A percentile compares a stretch with the other conserved stretches of the same genome.
These are phyloP conservation scores for Exserohilum rostratum DNA, from an alignment of 2,329 filamentous ascomycete genomes.

Conservation along the genomic window DNA sequence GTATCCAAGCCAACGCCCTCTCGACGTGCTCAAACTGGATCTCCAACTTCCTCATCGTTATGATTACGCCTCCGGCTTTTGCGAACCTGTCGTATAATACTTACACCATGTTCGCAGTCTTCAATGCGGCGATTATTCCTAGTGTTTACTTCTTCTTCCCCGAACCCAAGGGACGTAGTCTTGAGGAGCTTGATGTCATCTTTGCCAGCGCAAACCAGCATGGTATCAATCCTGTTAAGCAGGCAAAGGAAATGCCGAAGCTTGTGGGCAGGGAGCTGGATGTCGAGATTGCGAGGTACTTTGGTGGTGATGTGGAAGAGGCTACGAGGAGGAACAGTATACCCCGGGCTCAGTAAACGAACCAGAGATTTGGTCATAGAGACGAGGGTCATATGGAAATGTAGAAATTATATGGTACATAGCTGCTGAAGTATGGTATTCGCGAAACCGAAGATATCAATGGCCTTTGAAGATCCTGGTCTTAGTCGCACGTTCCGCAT, in stretches of 20 bases:
- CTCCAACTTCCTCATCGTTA: conserved; percentile 65
- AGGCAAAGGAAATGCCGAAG: conserved; percentile 13
- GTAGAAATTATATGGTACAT: too few species aligned
- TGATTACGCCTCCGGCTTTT: conserved; percentile 67
- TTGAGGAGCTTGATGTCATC: conserved; percentile 57
- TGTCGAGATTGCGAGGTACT: conserved; percentile 13
- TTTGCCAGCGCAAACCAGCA: conserved; percentile 39
- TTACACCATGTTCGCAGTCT: conserved; percentile 60
- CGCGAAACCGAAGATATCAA: too few species aligned
- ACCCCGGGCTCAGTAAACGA: not conserved
- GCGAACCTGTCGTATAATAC: conserved; percentile 57
- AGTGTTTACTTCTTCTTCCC: conserved; percentile 63
- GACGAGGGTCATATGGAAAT: not conserved
- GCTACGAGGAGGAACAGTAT: conserved; percentile 7
- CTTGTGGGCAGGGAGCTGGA: conserved; percentile 10
- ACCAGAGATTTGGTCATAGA: too few species aligned
- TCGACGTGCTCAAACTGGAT: conserved; percentile 14
- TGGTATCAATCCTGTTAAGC: conserved; percentile 8
- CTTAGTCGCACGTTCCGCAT: not conserved
- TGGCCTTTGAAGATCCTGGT: too few species aligned
- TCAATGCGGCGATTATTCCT: conserved; percentile 58
- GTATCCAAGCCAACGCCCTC: conserved; percentile 72
- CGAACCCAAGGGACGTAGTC: conserved; percentile 53
- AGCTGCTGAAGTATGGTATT: too few species aligned
- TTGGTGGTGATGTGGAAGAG: conserved; percentile 18